A percentile compares a stretch with the other conserved stretches of the same genome.
Conservation (phyloP, 2,329 filamentous ascomycete species). For the Cladophialophora exuberans region DNA sequence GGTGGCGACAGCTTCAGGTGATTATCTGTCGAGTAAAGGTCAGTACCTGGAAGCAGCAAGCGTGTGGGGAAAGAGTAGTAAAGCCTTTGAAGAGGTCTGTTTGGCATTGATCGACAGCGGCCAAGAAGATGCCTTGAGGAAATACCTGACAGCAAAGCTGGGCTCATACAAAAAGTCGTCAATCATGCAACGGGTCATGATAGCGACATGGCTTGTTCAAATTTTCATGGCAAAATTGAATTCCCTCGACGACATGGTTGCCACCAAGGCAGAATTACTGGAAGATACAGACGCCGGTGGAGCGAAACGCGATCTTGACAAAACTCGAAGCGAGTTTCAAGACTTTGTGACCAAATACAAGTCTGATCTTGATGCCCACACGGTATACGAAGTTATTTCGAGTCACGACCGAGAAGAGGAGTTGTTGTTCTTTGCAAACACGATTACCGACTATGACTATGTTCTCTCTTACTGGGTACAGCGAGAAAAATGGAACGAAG, state of each 20-base stretch:
- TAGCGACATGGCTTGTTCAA: slow-evolving; percentile 92
- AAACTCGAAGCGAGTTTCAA: slow-evolving; percentile 77
- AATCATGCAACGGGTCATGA: slow-evolving; percentile 92
- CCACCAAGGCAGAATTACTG: slow-evolving; percentile 80
- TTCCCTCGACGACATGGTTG: slow-evolving; percentile 88
- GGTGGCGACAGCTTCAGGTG: slow-evolving; percentile 88
- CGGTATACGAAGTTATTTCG: slow-evolving; percentile 92
- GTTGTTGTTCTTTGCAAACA: slow-evolving; percentile 85
- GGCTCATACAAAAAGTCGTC: slow-evolving; percentile 78
- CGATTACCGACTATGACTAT: slow-evolving; percentile 89
- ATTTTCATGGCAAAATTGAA: slow-evolving; percentile 98
- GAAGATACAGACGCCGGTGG: slow-evolving; percentile 73
- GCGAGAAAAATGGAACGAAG: slow-evolving; percentile 86
- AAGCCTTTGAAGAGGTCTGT: slow-evolving; percentile 94
- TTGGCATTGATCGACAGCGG: slow-evolving; percentile 86
- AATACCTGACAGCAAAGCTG: slow-evolving; percentile 85
- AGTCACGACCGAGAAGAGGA: slow-evolving; percentile 94
- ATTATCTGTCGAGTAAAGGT: slow-evolving; percentile 80
- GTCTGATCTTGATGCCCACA: slow-evolving; percentile 83
- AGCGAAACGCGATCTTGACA: slow-evolving; percentile 70
- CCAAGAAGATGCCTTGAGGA: slow-evolving; percentile 86
- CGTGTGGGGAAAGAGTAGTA: slow-evolving; percentile 93
- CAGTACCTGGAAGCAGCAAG: slow-evolving; percentile 83
- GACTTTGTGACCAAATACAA: slow-evolving; percentile 88
- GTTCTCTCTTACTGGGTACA: slow-evolving; percentile 97